phyloP scores from a whole-genome alignment of 495 filamentous ascomycete genomes.

The Thermochaetoides thermophila region DNA sequence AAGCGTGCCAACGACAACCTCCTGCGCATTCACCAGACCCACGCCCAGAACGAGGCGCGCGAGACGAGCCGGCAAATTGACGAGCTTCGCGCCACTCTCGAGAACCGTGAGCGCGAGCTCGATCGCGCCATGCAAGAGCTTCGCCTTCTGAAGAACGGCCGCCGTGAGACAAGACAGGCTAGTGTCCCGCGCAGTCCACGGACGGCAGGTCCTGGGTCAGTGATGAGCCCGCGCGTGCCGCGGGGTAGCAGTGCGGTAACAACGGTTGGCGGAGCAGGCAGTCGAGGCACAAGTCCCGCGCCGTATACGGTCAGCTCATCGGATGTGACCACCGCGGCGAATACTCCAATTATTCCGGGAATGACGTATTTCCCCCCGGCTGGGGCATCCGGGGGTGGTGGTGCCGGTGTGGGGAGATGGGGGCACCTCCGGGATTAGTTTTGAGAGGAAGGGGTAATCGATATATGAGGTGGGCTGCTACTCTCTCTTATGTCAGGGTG shows the following conservation, averaged over 20 bases:
- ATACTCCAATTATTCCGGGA: slow-evolving; percentile 4
- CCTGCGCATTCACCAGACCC: slow-evolving; percentile 35
- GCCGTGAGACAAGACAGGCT: slow-evolving; percentile 33
- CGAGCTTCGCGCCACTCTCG: slow-evolving; percentile 40
- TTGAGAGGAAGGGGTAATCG: too few relatives aligned
- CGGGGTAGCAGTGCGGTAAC: slow-evolving; percentile 5
- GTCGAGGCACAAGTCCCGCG: slow-evolving; percentile 32
- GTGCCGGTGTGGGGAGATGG: too few relatives aligned
- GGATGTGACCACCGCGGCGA: slow-evolving; percentile 9
- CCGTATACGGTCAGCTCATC: slow-evolving; percentile 7
- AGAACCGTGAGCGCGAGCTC: slow-evolving; percentile 47
- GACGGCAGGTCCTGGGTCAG: slow-evolving; percentile 15
- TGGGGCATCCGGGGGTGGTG: slow-evolving; percentile 2
- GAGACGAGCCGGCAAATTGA: slow-evolving; percentile 21
- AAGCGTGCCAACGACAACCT: slow-evolving; percentile 38
- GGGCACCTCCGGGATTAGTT: slow-evolving; percentile 26
- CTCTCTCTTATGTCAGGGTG: too few relatives aligned
- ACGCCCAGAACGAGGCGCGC: slow-evolving; percentile 24
- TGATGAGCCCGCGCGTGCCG: slow-evolving; percentile 25
- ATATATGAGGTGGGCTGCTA: too few relatives aligned
- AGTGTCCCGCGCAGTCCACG: slow-evolving; percentile 36
- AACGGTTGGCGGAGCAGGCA: slow-evolving; percentile 20
- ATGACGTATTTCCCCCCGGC: slow-evolving; percentile 13
- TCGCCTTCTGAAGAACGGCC: slow-evolving; percentile 29
- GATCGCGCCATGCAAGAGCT: slow-evolving; percentile 22